phyloP scores from a whole-genome alignment of 2,329 filamentous ascomycete species.

The Tolypocladium cylindrosporum region DNA sequence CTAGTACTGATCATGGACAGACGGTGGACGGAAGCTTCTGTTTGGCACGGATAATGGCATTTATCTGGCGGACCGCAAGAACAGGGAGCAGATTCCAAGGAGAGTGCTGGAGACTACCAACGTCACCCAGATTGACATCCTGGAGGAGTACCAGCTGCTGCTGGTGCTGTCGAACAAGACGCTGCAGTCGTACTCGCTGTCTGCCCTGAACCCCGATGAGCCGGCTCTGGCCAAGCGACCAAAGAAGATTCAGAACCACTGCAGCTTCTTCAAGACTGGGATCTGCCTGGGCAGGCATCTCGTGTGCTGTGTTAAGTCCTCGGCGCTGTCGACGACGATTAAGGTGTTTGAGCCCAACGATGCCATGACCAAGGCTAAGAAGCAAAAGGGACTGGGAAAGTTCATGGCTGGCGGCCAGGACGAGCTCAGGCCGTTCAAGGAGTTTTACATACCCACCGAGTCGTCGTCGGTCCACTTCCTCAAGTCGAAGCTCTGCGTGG shows the following conservation, averaged over 20 bases:
- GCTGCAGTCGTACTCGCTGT: constrained; percentile 77
- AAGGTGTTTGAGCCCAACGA: constrained; percentile 99
- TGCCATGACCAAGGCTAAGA: constrained; percentile 84
- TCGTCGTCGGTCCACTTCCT: constrained; percentile 98
- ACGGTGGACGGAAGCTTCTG: constrained; percentile 89
- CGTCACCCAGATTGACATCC: constrained; percentile 90
- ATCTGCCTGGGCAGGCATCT: constrained; percentile 90
- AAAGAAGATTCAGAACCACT: constrained; percentile 94
- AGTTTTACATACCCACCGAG: constrained; percentile 97
- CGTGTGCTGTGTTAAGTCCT: constrained; percentile 94
- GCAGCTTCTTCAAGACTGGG: constrained; percentile 96
- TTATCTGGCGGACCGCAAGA: constrained; percentile 83
- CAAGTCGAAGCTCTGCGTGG: constrained; percentile 91
- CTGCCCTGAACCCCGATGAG: constrained; percentile 78
- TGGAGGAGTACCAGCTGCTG: constrained; percentile 89
- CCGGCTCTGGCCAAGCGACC: constrained; percentile 72
- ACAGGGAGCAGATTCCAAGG: constrained; percentile 70
- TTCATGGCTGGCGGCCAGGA: constrained; percentile 93
- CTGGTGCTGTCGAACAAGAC: constrained; percentile 91
- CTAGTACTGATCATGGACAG: constrained; percentile 31
- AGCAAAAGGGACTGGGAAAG: constrained; percentile 89
- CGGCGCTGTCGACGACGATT: constrained; percentile 86
- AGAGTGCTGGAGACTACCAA: constrained; percentile 77
- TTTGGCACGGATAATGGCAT: constrained; percentile 93
- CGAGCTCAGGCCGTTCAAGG: constrained; percentile 92